Evolutionary conservation across 108 stramenopile species (phyloP), one percentile per base, ranked within the genome.

Genomic region (Nannochloropsis gaditana): DNA sequence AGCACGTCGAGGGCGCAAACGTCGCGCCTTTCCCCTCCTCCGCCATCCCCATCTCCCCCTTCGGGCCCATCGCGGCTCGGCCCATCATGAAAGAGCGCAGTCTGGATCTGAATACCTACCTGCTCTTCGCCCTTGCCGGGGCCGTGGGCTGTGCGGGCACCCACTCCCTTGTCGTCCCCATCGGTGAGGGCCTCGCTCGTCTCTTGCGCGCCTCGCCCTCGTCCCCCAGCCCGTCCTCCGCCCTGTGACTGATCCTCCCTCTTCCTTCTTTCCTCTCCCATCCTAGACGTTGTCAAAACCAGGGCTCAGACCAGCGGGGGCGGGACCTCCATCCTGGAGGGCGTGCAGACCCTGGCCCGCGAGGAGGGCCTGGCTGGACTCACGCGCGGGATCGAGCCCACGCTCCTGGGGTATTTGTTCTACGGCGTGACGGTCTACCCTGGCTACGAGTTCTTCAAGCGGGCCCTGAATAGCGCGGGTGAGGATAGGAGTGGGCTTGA

Each of bases 361-460:
- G 87, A 94, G 73, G 95, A 96, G 89, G 96, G 96, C 44, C 42
- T 91, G 10, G 15, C 45, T 44, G 93, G 92, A 10, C 91, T 97
- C 11, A 86, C 94, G 41, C 89, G 94, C 21, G 96, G 96, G n/a
- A 83, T 93, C 3, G 95, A 95, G 85, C 95, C 96, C 0, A 97
- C 96, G 9, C 80, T 97, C 50, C 93, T 89, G 5, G 96, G 96
- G 1, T 97, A 97, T 86, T 85, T 93, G 15, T 97, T 95, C 95
- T 97, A 97, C 86, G 96, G 96, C 9, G 45, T 96, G 2, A 92
- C 92, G n/a, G 96, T 95, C 10, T 97, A 97, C 90, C 96, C 96
- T 1, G 91, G 92, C 44, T 97, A 97, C 86, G 89, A 95, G 42
- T 95, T 96, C 84, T 94, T 96, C 92, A 95, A 95, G 91, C 89